Base-by-base conservation (phyloP, 345 rosid genomes). In the Pelargonium nanum region DNA sequence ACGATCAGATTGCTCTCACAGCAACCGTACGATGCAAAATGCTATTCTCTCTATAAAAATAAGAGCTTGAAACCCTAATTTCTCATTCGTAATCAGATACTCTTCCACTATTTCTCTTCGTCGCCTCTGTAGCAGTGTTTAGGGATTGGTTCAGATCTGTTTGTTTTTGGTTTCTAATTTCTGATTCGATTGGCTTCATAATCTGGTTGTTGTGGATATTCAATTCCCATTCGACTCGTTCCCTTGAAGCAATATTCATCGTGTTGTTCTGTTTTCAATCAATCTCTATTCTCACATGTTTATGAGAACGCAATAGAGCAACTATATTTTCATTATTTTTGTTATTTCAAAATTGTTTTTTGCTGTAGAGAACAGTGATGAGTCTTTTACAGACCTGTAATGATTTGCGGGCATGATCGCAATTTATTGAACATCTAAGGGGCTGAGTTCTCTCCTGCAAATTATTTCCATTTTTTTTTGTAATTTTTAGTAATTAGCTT, bases 401-500 rank as follows among this genome's bases (percentile, higher is more conserved):
- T 89, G 95, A 87, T 51, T 75, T 81, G 95, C 87, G 90, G 79
- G 60, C 15, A 83, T 89, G 95, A 87, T 86, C 91, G 89, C 96
- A 74, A 68, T 40, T 48, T 76, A 67, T 65, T 57, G 89, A 87
- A 90, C 95, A 87, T 90, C 95, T 87, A 90, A 90, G 95, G 95
- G 92, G 79, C 95, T 84, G 91, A 81, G 89, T 76, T 82, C 74
- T 58, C n/a, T 64, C 5, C 17, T 0, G 0, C 1, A 5, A 20
- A 7, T 28, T 16, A 2, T 54, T 15, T 55, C 2, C 32, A 6
- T 17, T 52, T 21, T 22, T 0, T 0, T 16, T 54, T 1, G 0
- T 17, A n/a, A 2, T 26, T 5, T 17, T n/a, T 22, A 5, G 12
- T 45, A 26, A 0, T 30, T 24, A 24, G 20, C 51, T 50, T 26